Percentiles rank a stretch among this genome's conserved stretches.
These are phyloP conservation scores for Camptophora hylomeconis DNA, from an alignment of 2,329 filamentous ascomycete species.

Conservation along the genomic window DNA sequence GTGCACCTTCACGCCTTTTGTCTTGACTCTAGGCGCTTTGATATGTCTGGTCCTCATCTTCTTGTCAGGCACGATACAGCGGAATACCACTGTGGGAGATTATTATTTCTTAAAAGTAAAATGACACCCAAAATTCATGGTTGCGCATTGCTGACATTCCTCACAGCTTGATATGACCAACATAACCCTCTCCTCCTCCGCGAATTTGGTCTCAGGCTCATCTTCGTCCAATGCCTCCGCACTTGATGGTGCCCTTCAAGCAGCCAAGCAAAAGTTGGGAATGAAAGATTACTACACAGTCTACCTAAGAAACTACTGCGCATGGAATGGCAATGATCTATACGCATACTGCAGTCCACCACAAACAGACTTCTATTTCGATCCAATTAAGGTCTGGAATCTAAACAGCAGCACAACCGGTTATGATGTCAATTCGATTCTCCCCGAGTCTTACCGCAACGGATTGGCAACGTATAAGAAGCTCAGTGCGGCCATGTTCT, in stretches of 20 bases:
- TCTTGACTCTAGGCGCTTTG: slow-evolving; percentile 64
- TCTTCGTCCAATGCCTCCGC: slow-evolving; percentile 23
- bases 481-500: slow-evolving; percentile 69
- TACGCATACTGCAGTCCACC: slow-evolving; percentile 54
- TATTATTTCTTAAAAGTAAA: slow-evolving; percentile 44
- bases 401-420: slow-evolving; percentile 42
- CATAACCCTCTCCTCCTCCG: slow-evolving; percentile 39
- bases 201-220: slow-evolving; percentile 20
- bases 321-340: slow-evolving; percentile 39
- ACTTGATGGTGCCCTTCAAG: slow-evolving; percentile 21
- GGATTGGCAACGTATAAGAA: slow-evolving; percentile 61
- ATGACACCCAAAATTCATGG: background rate
- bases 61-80: slow-evolving; percentile 42
- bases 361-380: slow-evolving; percentile 63
- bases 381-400: slow-evolving; percentile 53
- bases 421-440: slow-evolving; percentile 42
- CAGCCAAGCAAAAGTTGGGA: slow-evolving; percentile 34
- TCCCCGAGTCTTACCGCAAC: slow-evolving; percentile 54
- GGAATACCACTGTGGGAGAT: slow-evolving; percentile 31
- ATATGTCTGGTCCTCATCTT: slow-evolving; percentile 51
- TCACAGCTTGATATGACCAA: slow-evolving; percentile 49
- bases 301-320: slow-evolving; percentile 79
- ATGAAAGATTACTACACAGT: slow-evolving; percentile 70
- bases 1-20: slow-evolving; percentile 79
- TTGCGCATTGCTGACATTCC: slow-evolving; percentile 19